Base-by-base conservation (phyloP, 164 flowering plant genomes). In the Vitis amurensis region DNA sequence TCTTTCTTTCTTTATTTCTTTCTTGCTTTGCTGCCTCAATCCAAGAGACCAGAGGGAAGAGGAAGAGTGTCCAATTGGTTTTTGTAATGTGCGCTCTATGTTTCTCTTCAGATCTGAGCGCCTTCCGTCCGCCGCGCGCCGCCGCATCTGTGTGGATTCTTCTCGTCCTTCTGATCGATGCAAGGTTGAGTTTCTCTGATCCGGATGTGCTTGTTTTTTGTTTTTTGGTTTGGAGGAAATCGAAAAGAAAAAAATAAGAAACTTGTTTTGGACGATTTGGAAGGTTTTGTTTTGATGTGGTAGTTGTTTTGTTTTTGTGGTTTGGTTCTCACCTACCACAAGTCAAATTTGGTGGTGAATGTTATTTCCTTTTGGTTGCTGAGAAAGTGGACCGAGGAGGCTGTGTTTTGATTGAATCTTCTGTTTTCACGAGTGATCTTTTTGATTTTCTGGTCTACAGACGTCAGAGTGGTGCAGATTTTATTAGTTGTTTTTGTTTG, bases 51-150 rank as follows among this genome's bases (percentile, higher is more conserved):
- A 2, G 15, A 3, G 57, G 60, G 50, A 51, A 69, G n/a, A 31
- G 62, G 13, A 8, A 15, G 53, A 48, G 14, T 4, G n/a, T 17
- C 51, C 4, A 3, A 10, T 57, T 17, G 15, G 14, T n/a, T 12
- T 55, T 66, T 19, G 11, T 50, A 31, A 79, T 80, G 85, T n/a
- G 82, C 84, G 29, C 62, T 69, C 48, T 78, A 79, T 12, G n/a
- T 74, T 79, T 70, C 66, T 80, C 56, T 49, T 84, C 73, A 76
- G 83, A 84, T 81, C 83, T 64, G n/a, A n/a, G 68, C 84, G 11
- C 29, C 80, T 47, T 11, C 76, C 50, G 27, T n/a, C 69, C 62
- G 53, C 82, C 66, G 50, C 68, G n/a, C 15, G 9, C 60, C 59
- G 68, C 63, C 50, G 67, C 78, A 14, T 52, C 78, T 50, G 75